Percentiles rank a stretch among this genome's conserved stretches.
Conservation (phyloP, 164 flowering plant genomes). For the Akebia trifoliata region DNA sequence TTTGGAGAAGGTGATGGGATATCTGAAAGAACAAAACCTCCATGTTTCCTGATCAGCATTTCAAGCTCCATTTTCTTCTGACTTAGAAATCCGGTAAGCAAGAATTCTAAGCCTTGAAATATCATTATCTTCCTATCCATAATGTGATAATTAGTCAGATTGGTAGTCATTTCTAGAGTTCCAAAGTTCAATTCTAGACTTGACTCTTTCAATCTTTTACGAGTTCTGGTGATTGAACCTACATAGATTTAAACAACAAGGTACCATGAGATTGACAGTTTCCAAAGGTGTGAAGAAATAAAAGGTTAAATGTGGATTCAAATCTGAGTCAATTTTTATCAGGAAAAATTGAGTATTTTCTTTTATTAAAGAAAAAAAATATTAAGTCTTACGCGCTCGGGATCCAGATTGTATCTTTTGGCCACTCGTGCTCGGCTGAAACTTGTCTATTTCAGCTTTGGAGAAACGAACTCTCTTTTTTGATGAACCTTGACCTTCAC, state of each 20-base stretch:
- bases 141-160: conserved; percentile 9
- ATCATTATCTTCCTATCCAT: conserved; percentile 31
- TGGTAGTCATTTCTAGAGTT: conserved; percentile 27
- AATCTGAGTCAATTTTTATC: not conserved
- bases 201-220: conserved; percentile 29
- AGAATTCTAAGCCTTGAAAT: conserved; percentile 62
- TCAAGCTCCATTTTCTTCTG: conserved; percentile 53
- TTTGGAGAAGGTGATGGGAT: conserved; percentile 53
- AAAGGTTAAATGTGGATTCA: not conserved
- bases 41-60: conserved; percentile 49
- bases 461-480: conserved; percentile 61
- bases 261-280: not conserved
- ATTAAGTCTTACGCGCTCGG: conserved; percentile 27
- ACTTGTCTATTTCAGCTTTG: conserved; percentile 29
- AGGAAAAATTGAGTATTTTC: not conserved
- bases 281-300: not conserved
- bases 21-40: conserved; percentile 63
- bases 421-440: conserved; percentile 18
- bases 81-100: conserved; percentile 67
- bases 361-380: not conserved
- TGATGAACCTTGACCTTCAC: conserved; percentile 16
- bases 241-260: conserved; percentile 13
- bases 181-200: conserved; percentile 14
- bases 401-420: conserved; percentile 20
- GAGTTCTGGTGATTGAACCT: conserved; percentile 33